Base-by-base conservation (phyloP, 805 yeast genomes). In the Hermanozyma aechmeae region DNA sequence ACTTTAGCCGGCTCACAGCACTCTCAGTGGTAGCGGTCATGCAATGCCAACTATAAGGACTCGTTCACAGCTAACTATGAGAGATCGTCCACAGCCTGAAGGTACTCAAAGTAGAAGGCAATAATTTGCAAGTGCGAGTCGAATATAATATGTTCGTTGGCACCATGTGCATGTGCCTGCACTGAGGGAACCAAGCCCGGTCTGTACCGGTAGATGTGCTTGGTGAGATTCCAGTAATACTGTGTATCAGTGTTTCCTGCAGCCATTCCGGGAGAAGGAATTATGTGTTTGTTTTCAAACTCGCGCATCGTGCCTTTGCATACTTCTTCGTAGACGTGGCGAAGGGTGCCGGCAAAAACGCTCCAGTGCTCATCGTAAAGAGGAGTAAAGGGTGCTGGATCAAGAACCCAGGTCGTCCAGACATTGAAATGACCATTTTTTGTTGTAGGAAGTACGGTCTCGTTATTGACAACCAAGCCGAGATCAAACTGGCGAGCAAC, bases 241-340 rank as follows among this genome's bases (percentile, higher is more conserved):
- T 65, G 62, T 9, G 81, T 73, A 48, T 76, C 82, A 3, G 82
- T 76, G 47, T 76, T 75, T 5, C 73, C 80, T 3, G 80, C 62
- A 66, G 73, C 69, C 23, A 79, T 48, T 15, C 70, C 58, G 3
- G 86, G 84, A 3, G 79, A 61, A n/a, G 73, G 65, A 23, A 68
- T 42, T 11, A 65, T 42, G 12, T 58, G 57, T 6, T 53, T 54
- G 19, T 67, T 66, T 42, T 65, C 71, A 34, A 59, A 58, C n/a
- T n/a, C n/a, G n/a, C n/a, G n/a, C n/a, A n/a, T n/a, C n/a, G n/a
- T n/a, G n/a, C n/a, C n/a, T n/a, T n/a, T n/a, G n/a, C n/a, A n/a
- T n/a, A n/a, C n/a, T n/a, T n/a, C n/a, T n/a, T n/a, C n/a, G n/a
- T n/a, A n/a, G n/a, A 66, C 56, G 32, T 67, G 71, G 34, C 70